A percentile compares a stretch with the other conserved stretches of the same genome.
Conservation (phyloP, 257 asterid genomes). For the Craterostigma plantagineum region DNA sequence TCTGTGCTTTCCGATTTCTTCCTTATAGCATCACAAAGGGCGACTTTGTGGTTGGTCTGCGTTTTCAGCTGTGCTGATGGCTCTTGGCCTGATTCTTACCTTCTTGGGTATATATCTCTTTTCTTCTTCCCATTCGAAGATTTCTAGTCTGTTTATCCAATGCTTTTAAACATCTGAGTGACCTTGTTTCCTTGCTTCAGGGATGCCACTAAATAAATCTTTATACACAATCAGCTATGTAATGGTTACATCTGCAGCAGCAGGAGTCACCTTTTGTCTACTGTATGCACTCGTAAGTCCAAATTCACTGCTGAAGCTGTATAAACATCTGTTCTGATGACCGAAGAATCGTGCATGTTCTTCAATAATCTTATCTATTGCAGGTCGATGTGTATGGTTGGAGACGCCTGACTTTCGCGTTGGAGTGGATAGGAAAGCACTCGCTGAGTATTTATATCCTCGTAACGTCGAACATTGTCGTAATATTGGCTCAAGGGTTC, state of each 20-base stretch:
- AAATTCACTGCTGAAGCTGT: background rate
- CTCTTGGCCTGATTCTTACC: conserved; percentile 41
- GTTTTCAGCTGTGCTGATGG: conserved; percentile 38
- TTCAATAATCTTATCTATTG: background rate
- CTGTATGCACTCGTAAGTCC: conserved; percentile 40
- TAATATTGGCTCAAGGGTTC: conserved; percentile 55
- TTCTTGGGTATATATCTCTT: conserved; percentile 28
- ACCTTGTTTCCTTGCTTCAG: conserved; percentile 20
- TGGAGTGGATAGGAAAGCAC: conserved; percentile 78
- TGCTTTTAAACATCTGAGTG: background rate
- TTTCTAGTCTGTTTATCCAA: background rate
- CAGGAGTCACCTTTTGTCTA: conserved; percentile 65
- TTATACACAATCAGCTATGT: conserved; percentile 56
- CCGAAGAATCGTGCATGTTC: background rate
- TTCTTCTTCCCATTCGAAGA: background rate
- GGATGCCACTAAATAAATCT: conserved; percentile 65
- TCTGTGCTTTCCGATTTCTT: conserved; percentile 7
- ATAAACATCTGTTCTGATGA: background rate
- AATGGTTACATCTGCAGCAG: conserved; percentile 57
- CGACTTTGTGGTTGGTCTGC: conserved; percentile 51
- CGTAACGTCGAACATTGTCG: conserved; percentile 48
- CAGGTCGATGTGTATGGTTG: conserved; percentile 72
- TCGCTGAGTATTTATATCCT: conserved; percentile 49
- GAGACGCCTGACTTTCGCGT: conserved; percentile 27
- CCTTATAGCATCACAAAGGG: conserved; percentile 52